Percentiles rank a stretch among this genome's conserved stretches.
Conservation (phyloP, 2,329 filamentous ascomycete genomes). For the Ceratocystis colombiana region DNA sequence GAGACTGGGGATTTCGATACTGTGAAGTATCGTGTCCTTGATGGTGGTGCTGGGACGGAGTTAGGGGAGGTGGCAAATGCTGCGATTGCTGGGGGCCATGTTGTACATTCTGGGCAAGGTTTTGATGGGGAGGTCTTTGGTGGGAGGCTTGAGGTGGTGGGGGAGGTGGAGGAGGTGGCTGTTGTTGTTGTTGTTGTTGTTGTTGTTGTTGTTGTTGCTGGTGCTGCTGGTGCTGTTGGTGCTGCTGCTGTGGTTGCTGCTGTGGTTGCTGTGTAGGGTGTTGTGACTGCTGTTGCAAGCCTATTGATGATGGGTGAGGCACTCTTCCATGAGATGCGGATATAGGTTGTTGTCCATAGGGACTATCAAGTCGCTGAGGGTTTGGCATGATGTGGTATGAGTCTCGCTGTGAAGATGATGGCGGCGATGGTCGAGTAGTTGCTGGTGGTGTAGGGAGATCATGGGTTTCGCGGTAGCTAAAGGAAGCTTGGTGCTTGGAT, state of each 20-base stretch:
- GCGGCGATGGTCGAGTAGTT: slow-evolving; percentile 46
- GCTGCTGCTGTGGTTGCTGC: slow-evolving; percentile 16
- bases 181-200: slow-evolving; percentile 25
- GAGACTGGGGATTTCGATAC: slow-evolving; percentile 14
- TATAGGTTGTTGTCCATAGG: slow-evolving; percentile 47
- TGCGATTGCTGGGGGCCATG: slow-evolving; percentile 14
- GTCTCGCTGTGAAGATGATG: slow-evolving; percentile 44
- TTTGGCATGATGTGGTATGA: slow-evolving; percentile 36
- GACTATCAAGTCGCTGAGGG: slow-evolving; percentile 37
- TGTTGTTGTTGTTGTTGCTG: slow-evolving; percentile 17
- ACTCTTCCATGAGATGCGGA: slow-evolving; percentile 59
- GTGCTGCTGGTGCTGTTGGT: slow-evolving; percentile 27
- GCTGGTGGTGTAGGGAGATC: slow-evolving; percentile 51
- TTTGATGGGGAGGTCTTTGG: slow-evolving; percentile 30
- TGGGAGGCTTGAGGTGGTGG: slow-evolving; percentile 30
- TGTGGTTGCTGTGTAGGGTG: slow-evolving; percentile 21
- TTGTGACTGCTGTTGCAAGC: slow-evolving; percentile 43
- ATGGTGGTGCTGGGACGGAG: slow-evolving; percentile 28
- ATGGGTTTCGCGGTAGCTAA: slow-evolving; percentile 53
- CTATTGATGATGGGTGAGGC: slow-evolving; percentile 58
- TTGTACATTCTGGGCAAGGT: slow-evolving; percentile 13
- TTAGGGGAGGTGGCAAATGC: slow-evolving; percentile 31
- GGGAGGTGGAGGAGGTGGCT: slow-evolving; percentile 30
- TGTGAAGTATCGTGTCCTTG: neutral
- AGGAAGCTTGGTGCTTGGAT: slow-evolving; percentile 48